Conservation (phyloP, 805 yeast species). For the Starmerella floricola region DNA sequence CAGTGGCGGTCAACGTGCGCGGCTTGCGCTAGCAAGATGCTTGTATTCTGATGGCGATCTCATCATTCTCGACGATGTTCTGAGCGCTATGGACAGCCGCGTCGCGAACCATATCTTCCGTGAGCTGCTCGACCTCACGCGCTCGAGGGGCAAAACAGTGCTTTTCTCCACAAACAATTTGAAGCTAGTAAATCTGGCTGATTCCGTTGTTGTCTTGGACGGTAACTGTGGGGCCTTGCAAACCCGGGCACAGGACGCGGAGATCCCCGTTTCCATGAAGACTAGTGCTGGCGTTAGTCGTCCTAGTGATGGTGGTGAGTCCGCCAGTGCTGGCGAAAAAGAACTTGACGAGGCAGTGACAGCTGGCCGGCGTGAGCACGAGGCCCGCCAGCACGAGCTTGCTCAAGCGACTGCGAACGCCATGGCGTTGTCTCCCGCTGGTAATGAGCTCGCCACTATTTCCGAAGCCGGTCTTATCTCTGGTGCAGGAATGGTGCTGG, state of each 20-base stretch:
- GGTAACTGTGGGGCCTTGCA: constrained; percentile 37
- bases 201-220: constrained; percentile 47
- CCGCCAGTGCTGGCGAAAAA: neutral
- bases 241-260: neutral
- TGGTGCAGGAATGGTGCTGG: too few species aligned
- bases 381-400: neutral
- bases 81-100: constrained; percentile 77
- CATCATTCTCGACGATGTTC: constrained; percentile 61
- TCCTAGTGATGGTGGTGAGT: too few species aligned
- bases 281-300: neutral
- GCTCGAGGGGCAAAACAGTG: constrained; percentile 47
- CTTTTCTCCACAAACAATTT: constrained; percentile 75
- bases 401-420: neutral
- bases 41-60: constrained; percentile 56
- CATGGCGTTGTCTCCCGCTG: neutral
- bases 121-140: constrained; percentile 48
- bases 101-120: constrained; percentile 65
- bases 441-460: too few species aligned
- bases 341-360: neutral
- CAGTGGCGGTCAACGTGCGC: constrained; percentile 83
- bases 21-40: constrained; percentile 70
- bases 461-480: too few species aligned
- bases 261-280: neutral
- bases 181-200: constrained; percentile 55
- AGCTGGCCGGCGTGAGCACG: neutral